Evolutionary conservation across 2,329 filamentous ascomycete species (phyloP).

Genomic region (Xylariaceae sp.): DNA sequence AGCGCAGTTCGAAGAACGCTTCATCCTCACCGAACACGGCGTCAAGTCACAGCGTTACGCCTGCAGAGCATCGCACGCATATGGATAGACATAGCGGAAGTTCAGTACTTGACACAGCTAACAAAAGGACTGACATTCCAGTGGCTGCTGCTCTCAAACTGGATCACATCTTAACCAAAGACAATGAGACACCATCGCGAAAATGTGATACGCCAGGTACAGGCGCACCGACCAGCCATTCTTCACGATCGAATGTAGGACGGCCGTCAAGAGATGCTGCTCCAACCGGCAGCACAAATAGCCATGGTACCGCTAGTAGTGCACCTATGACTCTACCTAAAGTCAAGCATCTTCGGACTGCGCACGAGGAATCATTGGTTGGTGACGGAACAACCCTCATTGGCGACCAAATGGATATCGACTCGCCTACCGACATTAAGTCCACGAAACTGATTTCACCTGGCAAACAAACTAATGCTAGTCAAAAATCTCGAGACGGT

Average conservation of each 20-base stretch:
- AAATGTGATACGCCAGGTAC: not conserved
- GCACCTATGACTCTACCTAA: conserved; percentile 10
- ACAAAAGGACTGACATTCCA: not conserved
- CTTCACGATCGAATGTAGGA: not conserved
- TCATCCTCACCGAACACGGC: not conserved
- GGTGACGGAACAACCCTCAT: conserved; percentile 25
- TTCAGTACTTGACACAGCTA: not conserved
- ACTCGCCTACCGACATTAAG: conserved; percentile 2
- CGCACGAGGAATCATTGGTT: conserved; percentile 5
- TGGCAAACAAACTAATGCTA: conserved; percentile 1
- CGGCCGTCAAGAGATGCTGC: conserved; percentile 5
- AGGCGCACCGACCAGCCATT: not conserved
- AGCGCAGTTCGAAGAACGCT: conserved; percentile 4
- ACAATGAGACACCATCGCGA: not conserved
- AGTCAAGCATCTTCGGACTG: not conserved
- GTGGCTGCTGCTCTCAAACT: not conserved
- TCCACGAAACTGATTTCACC: conserved; percentile 1
- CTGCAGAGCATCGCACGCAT: not conserved
- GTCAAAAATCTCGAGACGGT: not conserved
- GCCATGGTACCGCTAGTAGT: not conserved
- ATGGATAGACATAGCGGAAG: not conserved
- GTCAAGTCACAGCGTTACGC: not conserved
- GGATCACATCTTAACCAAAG: not conserved
- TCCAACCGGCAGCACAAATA: not conserved
- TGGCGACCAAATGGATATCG: conserved; percentile 21